phyloP scores from a whole-genome alignment of 1,139 yeast genomes.

The Casaregolazyma lundiana region DNA sequence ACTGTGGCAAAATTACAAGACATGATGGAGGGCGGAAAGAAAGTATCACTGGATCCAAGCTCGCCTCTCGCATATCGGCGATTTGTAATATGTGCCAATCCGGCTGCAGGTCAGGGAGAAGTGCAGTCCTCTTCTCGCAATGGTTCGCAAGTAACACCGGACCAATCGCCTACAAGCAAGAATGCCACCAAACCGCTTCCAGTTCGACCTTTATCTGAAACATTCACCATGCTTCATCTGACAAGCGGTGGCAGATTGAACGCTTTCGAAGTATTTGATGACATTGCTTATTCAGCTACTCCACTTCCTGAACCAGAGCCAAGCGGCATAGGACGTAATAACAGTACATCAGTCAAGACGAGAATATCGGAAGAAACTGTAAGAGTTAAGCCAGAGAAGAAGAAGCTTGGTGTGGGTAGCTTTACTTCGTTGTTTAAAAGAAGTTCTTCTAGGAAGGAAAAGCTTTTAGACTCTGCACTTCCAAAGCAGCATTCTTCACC shows the following conservation, averaged over 20 bases:
- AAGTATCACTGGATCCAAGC: slow-evolving; percentile 38
- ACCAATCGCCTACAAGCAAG: slow-evolving; percentile 2
- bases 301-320: slow-evolving; percentile 10
- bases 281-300: slow-evolving; percentile 56
- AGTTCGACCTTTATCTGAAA: neutral
- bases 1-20: slow-evolving; percentile 24
- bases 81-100: slow-evolving; percentile 42
- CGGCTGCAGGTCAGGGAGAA: slow-evolving; percentile 19
- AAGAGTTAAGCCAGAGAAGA: slow-evolving; percentile 10
- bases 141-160: slow-evolving; percentile 4
- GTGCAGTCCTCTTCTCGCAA: slow-evolving; percentile 4
- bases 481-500: neutral
- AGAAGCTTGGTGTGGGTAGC: slow-evolving; percentile 15
- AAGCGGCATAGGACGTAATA: neutral
- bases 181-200: neutral
- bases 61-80: slow-evolving; percentile 48
- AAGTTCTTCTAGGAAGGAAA: slow-evolving; percentile 1
- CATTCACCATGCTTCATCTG: neutral
- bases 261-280: slow-evolving; percentile 73
- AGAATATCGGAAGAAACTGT: slow-evolving; percentile 4
- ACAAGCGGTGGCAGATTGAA: slow-evolving; percentile 28
- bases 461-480: neutral
- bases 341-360: neutral
- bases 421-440: slow-evolving; percentile 6
- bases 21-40: slow-evolving; percentile 16